Conservation (phyloP, 2,329 filamentous ascomycete genomes). For the Sporothrix humicola region DNA sequence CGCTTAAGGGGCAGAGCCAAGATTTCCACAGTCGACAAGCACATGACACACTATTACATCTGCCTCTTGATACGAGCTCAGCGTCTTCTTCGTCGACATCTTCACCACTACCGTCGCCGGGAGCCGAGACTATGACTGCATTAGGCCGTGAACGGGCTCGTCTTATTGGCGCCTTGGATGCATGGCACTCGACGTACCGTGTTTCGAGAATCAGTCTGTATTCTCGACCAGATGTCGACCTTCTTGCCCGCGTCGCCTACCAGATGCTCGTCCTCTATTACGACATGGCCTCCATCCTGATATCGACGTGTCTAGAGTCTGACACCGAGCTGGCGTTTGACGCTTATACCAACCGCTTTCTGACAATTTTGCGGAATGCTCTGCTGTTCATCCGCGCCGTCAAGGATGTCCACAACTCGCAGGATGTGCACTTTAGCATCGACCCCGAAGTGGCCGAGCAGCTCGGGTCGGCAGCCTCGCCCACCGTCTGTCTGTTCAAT, state of each 20-base stretch:
- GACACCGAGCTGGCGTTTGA: constrained; percentile 18
- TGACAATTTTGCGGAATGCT: constrained; percentile 8
- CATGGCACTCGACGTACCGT: constrained; percentile 10
- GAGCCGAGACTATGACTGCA: not conserved
- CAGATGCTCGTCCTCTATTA: constrained; percentile 19
- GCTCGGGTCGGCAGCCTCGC: not conserved
- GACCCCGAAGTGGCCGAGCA: not conserved
- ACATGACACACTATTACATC: not conserved
- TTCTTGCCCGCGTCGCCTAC: constrained; percentile 13
- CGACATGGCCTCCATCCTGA: constrained; percentile 18
- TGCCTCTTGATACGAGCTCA: not conserved
- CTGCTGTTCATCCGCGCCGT: constrained; percentile 5
- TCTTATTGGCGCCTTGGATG: not conserved
- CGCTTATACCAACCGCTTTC: not conserved
- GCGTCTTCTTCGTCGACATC: not conserved
- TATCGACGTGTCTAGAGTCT: not conserved
- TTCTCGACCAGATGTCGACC: not conserved
- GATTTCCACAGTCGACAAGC: not conserved
- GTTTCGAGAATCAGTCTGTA: not conserved
- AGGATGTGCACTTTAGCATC: constrained; percentile 12
- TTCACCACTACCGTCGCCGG: not conserved
- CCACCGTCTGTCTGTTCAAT: not conserved
- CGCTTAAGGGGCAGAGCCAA: not conserved
- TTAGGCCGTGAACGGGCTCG: not conserved
- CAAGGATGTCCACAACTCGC: constrained; percentile 23